These are phyloP conservation scores for Ceratobasidium sp. DNA, from an alignment of 1,284 basidiomycete species.

Conservation along the genomic window DNA sequence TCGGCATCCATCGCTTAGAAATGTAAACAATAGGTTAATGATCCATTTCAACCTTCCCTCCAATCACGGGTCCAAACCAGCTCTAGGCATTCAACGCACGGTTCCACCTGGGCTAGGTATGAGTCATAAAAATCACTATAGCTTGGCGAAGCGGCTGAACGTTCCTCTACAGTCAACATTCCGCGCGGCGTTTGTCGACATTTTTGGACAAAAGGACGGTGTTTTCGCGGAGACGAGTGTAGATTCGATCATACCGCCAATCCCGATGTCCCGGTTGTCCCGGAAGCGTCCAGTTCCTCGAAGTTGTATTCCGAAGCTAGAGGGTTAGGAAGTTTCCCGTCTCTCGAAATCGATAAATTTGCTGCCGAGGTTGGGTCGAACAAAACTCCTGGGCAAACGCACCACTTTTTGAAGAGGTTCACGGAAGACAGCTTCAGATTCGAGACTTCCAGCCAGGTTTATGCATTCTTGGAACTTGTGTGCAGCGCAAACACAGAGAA, in stretches of 20 bases:
- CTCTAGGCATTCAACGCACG: too few relatives aligned
- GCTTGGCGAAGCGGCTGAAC: not conserved
- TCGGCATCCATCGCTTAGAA: too few relatives aligned
- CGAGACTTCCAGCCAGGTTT: slow-evolving; percentile 59
- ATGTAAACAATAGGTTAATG: too few relatives aligned
- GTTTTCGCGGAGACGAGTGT: slow-evolving; percentile 66
- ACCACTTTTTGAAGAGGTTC: slow-evolving; percentile 65
- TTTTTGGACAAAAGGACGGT: slow-evolving; percentile 68
- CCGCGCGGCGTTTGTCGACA: slow-evolving; percentile 65
- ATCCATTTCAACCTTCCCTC: too few relatives aligned
- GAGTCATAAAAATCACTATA: not conserved
- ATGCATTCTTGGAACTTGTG: slow-evolving; percentile 65
- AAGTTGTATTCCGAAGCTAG: slow-evolving; percentile 23
- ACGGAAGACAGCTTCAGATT: slow-evolving; percentile 65
- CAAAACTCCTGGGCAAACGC: slow-evolving; percentile 65
- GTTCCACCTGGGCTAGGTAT: not conserved
- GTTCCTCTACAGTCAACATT: slow-evolving; percentile 46
- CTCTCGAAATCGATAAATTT: slow-evolving; percentile 61
- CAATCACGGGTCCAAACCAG: too few relatives aligned
- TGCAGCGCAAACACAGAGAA: slow-evolving; percentile 66
- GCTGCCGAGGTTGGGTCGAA: slow-evolving; percentile 53
- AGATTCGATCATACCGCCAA: slow-evolving; percentile 61
- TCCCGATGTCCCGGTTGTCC: slow-evolving; percentile 43
- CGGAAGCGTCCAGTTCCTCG: slow-evolving; percentile 7
- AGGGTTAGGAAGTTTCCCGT: slow-evolving; percentile 56